Conservation (phyloP, 78 protist genomes). For the Dictyostelium brefeldianum region DNA sequence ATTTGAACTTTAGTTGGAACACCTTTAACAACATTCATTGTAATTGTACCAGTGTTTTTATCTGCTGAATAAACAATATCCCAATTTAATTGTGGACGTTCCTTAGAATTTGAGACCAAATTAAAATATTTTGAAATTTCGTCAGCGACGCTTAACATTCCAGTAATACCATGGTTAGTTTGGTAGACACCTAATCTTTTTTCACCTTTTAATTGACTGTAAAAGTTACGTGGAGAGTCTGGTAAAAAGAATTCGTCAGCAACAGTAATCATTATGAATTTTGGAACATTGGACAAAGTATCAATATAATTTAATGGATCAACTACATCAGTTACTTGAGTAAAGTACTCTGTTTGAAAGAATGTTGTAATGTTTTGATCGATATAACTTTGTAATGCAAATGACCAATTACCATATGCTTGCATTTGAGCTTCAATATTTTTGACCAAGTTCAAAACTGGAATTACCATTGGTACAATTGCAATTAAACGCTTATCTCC, state of each 20-base stretch:
- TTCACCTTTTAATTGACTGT: constrained; percentile 18
- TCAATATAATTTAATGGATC: constrained; percentile 41
- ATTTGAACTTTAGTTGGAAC: not conserved
- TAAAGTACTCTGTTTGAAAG: not conserved
- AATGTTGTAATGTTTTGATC: constrained; percentile 5
- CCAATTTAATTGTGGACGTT: constrained; percentile 26
- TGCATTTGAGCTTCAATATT: constrained; percentile 30
- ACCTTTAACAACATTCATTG: not conserved
- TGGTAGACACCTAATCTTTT: constrained; percentile 16
- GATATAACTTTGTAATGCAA: constrained; percentile 9
- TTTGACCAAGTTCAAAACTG: constrained; percentile 7
- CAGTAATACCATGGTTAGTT: not conserved
- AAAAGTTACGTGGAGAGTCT: not conserved
- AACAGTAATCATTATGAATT: not conserved
- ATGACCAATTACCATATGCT: constrained; percentile 51
- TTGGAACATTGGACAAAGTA: not conserved
- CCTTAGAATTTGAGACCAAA: not conserved
- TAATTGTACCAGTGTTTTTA: constrained; percentile 5
- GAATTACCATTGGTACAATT: constrained; percentile 73
- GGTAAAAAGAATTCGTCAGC: constrained; percentile 2
- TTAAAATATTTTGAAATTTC: constrained; percentile 38
- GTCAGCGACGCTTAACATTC: not conserved
- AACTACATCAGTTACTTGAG: constrained; percentile 16
- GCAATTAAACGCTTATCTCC: constrained; percentile 71
- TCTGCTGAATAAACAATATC: constrained; percentile 14